Conservation (phyloP, 108 stramenopile species). For the Epipyxis sp. region DNA sequence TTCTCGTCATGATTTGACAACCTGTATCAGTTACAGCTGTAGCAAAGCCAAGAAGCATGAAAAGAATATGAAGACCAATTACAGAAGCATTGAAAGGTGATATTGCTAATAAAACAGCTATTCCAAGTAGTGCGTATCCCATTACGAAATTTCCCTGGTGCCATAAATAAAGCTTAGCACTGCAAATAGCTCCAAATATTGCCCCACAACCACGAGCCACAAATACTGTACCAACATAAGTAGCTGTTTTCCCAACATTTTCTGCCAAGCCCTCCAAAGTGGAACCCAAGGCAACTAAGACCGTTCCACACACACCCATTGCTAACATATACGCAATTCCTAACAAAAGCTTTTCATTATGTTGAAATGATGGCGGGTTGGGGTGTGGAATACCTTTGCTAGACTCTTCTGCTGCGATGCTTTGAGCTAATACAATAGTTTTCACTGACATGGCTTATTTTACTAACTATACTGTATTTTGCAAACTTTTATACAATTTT, state of each 20-base stretch:
- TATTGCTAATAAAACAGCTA: constrained; percentile 33
- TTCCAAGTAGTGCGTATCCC: constrained; percentile 12
- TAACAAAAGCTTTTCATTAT: no score
- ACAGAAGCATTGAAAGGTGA: constrained; percentile 42
- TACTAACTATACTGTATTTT: no score
- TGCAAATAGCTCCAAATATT: constrained; percentile 41
- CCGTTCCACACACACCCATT: constrained; percentile 54
- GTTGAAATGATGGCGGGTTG: no score
- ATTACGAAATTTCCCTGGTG: constrained; percentile 44
- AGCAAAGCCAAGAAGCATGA: constrained; percentile 41
- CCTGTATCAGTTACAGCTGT: constrained; percentile 52
- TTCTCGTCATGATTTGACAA: constrained; percentile 55
- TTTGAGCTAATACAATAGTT: no score
- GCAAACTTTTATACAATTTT: no score
- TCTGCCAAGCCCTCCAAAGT: constrained; percentile 41
- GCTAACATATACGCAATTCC: constrained; percentile 50
- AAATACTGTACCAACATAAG: constrained; percentile 48
- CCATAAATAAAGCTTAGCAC: constrained; percentile 47
- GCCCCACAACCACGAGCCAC: constrained; percentile 49
- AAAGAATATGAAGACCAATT: constrained; percentile 34
- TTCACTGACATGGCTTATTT: no score
- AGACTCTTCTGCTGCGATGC: no score
- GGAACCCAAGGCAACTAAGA: constrained; percentile 50
- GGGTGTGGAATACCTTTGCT: no score
- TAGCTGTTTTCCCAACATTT: constrained; percentile 41